Percentiles rank a stretch among this genome's conserved stretches.
Conservation (phyloP, 1,284 basidiomycete genomes). For the Laetiporus sulphureus region DNA sequence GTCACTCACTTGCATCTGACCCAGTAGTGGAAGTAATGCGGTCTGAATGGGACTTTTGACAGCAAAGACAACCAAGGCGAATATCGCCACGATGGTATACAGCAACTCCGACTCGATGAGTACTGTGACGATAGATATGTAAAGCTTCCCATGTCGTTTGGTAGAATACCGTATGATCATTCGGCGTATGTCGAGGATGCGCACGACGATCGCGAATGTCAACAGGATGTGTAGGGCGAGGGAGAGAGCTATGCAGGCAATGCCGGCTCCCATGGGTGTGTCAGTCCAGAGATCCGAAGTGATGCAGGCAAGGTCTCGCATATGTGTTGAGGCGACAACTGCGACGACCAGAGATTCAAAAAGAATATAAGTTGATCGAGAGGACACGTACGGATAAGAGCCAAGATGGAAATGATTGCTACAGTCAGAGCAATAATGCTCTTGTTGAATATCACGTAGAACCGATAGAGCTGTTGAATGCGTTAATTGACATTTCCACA, state of each 20-base stretch:
- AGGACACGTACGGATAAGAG: slow-evolving; percentile 9
- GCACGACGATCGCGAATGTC: slow-evolving; percentile 22
- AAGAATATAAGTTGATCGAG: background rate
- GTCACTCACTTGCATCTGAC: slow-evolving; percentile 28
- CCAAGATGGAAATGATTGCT: slow-evolving; percentile 4
- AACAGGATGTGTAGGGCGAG: slow-evolving; percentile 23
- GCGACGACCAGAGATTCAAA: no score
- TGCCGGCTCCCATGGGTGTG: slow-evolving; percentile 14
- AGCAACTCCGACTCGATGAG: slow-evolving; percentile 26
- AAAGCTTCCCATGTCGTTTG: slow-evolving; percentile 5
- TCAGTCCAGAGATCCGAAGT: slow-evolving; percentile 18
- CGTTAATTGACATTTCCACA: background rate
- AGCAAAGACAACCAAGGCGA: slow-evolving; percentile 26
- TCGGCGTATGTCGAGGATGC: slow-evolving; percentile 13
- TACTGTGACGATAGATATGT: slow-evolving; percentile 18
- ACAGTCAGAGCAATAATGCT: slow-evolving; percentile 12
- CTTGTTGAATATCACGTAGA: slow-evolving; percentile 10
- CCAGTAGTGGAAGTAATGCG: slow-evolving; percentile 28
- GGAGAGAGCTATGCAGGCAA: slow-evolving; percentile 27
- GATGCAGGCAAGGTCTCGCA: slow-evolving; percentile 17
- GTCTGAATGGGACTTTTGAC: slow-evolving; percentile 25
- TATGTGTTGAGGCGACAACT: slow-evolving; percentile 22
- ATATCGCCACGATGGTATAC: slow-evolving; percentile 23
- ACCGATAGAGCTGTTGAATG: slow-evolving; percentile 15
- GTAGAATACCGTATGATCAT: background rate